These are phyloP conservation scores for Rhinocladiella similis DNA, from an alignment of 2,329 filamentous ascomycete species.

Conservation along the genomic window DNA sequence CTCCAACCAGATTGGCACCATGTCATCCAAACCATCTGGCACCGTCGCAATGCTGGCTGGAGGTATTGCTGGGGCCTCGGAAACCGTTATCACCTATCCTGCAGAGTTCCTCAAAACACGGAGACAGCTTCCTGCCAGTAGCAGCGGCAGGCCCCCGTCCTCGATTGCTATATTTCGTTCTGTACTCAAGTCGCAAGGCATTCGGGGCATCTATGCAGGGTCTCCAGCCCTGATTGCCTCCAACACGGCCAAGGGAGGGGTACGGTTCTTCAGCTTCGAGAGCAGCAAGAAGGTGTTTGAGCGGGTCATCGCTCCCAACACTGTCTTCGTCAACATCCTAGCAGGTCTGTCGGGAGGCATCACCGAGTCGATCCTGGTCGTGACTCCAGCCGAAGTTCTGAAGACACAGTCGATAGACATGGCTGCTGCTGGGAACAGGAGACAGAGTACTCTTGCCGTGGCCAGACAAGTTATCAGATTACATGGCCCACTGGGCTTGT, in stretches of 20 bases:
- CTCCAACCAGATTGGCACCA: not conserved
- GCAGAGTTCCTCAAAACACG: conserved; percentile 6
- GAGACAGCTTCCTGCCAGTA: conserved; percentile 2
- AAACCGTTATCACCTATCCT: conserved; percentile 8
- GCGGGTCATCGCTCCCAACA: not conserved
- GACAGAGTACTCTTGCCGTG: not conserved
- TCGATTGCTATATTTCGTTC: not conserved
- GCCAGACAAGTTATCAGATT: not conserved
- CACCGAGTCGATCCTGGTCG: not conserved
- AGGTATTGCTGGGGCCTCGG: conserved; percentile 3
- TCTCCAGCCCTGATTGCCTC: not conserved
- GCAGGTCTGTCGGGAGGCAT: not conserved
- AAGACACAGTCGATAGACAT: not conserved
- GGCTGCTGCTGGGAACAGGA: not conserved
- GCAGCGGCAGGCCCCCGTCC: not conserved
- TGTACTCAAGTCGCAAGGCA: not conserved
- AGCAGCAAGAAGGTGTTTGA: not conserved
- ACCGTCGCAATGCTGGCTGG: not conserved
- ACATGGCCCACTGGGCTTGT: not conserved
- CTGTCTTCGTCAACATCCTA: not conserved
- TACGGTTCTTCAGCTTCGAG: not conserved
- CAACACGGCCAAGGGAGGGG: conserved; percentile 1
- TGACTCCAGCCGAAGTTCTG: not conserved
- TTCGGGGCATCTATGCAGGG: not conserved
- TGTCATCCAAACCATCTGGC: not conserved